phyloP scores from a whole-genome alignment of 2,329 filamentous ascomycete genomes.

The Xylaria sp. region DNA sequence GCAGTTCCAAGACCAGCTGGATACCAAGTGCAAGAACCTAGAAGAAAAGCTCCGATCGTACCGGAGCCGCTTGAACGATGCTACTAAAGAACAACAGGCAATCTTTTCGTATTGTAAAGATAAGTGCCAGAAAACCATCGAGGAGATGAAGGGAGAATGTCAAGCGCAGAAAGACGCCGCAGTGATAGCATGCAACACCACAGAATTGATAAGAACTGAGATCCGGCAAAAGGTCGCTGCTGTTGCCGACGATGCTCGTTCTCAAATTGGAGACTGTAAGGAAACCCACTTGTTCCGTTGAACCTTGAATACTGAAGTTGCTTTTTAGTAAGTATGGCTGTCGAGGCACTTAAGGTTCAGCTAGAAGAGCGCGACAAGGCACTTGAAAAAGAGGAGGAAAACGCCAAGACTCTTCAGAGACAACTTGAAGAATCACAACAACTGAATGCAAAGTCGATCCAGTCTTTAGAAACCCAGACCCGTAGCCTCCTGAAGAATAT shows the following conservation, averaged over 20 bases:
- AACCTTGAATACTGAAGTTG: constrained; percentile 10
- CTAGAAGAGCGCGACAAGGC: constrained; percentile 29
- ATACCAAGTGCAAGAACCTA: constrained; percentile 33
- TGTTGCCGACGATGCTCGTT: constrained; percentile 15
- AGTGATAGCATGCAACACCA: constrained; percentile 19
- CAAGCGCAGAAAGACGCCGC: constrained; percentile 39
- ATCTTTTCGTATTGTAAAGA: constrained; percentile 42
- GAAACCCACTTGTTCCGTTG: neutral
- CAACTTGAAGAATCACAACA: constrained; percentile 25
- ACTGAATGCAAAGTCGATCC: constrained; percentile 22
- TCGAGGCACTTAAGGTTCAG: constrained; percentile 19
- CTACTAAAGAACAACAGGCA: constrained; percentile 50
- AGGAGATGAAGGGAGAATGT: constrained; percentile 41
- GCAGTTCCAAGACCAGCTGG: constrained; percentile 29
- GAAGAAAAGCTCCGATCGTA: constrained; percentile 42
- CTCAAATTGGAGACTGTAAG: constrained; percentile 27
- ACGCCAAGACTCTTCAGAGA: constrained; percentile 19
- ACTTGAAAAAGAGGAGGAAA: constrained; percentile 24
- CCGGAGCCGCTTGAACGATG: constrained; percentile 47
- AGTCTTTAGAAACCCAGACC: constrained; percentile 24
- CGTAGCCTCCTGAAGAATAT: constrained; percentile 25
- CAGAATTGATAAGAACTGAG: constrained; percentile 15
- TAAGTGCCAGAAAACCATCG: constrained; percentile 39
- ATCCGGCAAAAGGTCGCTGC: constrained; percentile 23
- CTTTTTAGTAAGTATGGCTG: constrained; percentile 23